phyloP scores from a whole-genome alignment of 495 filamentous ascomycete species.

The Friedmanniomyces simplex region DNA sequence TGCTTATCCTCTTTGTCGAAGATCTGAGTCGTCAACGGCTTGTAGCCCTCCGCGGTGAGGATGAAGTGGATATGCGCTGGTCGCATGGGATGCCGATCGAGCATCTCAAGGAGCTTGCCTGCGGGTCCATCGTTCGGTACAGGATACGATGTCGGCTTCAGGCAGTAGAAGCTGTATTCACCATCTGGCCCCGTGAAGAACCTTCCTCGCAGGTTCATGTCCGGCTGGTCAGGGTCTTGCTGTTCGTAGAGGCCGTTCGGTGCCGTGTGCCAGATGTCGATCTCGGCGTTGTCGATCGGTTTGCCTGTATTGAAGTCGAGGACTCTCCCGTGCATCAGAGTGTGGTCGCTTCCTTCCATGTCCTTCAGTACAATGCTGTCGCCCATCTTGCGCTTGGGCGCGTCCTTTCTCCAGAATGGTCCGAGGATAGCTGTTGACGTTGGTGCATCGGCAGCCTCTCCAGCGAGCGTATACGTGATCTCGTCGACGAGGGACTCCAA shows the following conservation, averaged over 20 bases:
- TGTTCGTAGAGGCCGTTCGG: constrained; percentile 75
- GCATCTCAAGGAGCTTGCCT: constrained; percentile 40
- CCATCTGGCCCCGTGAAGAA: constrained; percentile 58
- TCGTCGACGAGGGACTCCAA: constrained; percentile 68
- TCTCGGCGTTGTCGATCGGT: constrained; percentile 49
- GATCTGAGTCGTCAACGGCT: constrained; percentile 60
- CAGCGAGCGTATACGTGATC: constrained; percentile 57
- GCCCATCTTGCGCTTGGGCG: constrained; percentile 52
- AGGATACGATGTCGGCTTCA: constrained; percentile 63
- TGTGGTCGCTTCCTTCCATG: constrained; percentile 43
- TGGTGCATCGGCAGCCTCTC: constrained; percentile 39
- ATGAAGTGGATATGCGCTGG: constrained; percentile 82
- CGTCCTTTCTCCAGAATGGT: constrained; percentile 66
- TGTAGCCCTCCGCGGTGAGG: constrained; percentile 46
- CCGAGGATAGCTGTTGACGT: constrained; percentile 67
- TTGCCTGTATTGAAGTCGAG: constrained; percentile 44
- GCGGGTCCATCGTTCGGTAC: constrained; percentile 57
- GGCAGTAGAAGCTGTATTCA: constrained; percentile 53
- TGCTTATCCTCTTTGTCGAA: constrained; percentile 58
- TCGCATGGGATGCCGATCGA: constrained; percentile 68
- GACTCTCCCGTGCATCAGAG: constrained; percentile 54
- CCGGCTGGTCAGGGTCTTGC: constrained; percentile 59
- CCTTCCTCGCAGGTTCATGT: constrained; percentile 64
- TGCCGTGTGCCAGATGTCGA: constrained; percentile 71
- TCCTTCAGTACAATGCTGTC: constrained; percentile 44